A percentile compares a stretch with the other conserved stretches of the same genome.
Evolutionary conservation across 768 basidiomycete genomes (phyloP).

Genomic region (Termitomyces sp.): DNA sequence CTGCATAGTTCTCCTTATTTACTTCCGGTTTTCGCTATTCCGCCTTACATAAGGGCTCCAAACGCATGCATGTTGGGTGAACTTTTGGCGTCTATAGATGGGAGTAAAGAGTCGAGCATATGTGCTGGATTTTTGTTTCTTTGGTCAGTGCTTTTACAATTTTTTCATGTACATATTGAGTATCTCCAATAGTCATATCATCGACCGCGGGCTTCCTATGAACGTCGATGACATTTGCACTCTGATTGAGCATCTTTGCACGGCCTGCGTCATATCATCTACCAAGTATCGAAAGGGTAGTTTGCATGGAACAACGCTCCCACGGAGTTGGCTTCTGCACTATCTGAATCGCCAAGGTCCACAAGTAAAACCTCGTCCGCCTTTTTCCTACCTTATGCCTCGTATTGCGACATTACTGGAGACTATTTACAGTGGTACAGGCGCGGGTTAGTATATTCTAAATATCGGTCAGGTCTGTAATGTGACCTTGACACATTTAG

Average conservation of each 20-base stretch:
- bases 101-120: constrained; percentile 19
- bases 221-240: constrained; percentile 47
- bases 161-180: background rate
- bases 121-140: constrained; percentile 33
- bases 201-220: constrained; percentile 30
- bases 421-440: constrained; percentile 21
- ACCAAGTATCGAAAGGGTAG: constrained; percentile 12
- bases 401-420: constrained; percentile 20
- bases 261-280: constrained; percentile 31
- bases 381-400: constrained; percentile 8
- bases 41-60: constrained; percentile 12
- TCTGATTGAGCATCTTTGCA: constrained; percentile 43
- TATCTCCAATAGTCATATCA: constrained; percentile 33
- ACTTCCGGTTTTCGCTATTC: background rate
- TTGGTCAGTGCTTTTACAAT: constrained; percentile 27
- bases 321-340: constrained; percentile 44
- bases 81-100: constrained; percentile 21
- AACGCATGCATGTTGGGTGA: constrained; percentile 15
- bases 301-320: constrained; percentile 46
- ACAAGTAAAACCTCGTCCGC: background rate
- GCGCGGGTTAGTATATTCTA: constrained; percentile 14
- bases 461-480: background rate
- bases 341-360: constrained; percentile 12
- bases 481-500: constrained; percentile 11
- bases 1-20: constrained; percentile 19